Base-by-base conservation (phyloP, 106 monocot species). In the Allium sativum region DNA sequence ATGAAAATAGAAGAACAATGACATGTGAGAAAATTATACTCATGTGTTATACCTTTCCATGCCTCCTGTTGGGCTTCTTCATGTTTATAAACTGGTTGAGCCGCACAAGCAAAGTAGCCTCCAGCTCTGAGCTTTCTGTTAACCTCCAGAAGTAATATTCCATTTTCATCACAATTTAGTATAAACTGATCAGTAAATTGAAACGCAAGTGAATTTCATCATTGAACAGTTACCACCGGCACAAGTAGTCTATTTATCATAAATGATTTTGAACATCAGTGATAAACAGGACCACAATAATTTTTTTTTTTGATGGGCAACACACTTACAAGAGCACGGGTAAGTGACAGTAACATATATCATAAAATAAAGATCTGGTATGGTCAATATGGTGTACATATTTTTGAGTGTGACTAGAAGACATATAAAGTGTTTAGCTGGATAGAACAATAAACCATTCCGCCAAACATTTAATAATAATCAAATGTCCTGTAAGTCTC, bases 31-130 rank as follows among this genome's bases (percentile, higher is more conserved):
- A 31, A 3, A 31, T 31, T 31, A 31, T 12, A 7, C 9, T 13
- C 59, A 59, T 14, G 14, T 18, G 20, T 65, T 12, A 70, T 73
- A 80, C 93, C 89, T 79, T 78, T 86, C 89, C 89, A 89, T 64
- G 81, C 80, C 69, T 83, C 86, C 59, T 86, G 82, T 65, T 86
- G 93, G 45, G 44, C 42, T 22, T 89, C 85, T 79, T 94, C 93
- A 65, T 94, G 89, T 68, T 94, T 89, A 76, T 93, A 93, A 66
- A 93, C 93, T 61, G 93, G 93, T 53, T 93, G 93, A 44, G 89
- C 93, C 6, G 93, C 93, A 89, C 93, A 94, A 60, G 67, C 85
- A 89, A 94, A 94, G 69, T 86, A 94, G 57, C 93, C 89, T 56
- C 89, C 93, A 69, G 85, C 77, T 78, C 93, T 86, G n/a, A 94